phyloP scores from a whole-genome alignment of 352 stramenopile genomes.

The Phytopythium montanum region DNA sequence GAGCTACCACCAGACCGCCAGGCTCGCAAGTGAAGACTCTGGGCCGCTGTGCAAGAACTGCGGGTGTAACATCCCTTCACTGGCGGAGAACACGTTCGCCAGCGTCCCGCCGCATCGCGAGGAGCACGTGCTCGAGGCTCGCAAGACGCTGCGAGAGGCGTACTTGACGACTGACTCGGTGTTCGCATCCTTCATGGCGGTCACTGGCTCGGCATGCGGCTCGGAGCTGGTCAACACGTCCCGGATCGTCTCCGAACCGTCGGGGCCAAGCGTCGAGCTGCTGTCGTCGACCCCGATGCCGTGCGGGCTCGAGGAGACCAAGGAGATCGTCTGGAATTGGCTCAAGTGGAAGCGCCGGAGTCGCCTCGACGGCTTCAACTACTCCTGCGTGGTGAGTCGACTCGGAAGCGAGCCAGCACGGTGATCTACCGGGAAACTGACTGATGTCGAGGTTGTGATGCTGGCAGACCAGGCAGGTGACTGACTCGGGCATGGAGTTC shows the following conservation, averaged over 20 bases:
- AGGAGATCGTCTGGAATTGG: slow-evolving; percentile 3
- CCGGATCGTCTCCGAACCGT: background rate
- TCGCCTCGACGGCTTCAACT: background rate
- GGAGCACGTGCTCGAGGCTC: background rate
- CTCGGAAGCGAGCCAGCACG: background rate
- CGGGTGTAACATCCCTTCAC: background rate
- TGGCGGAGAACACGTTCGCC: background rate
- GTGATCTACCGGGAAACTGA: background rate
- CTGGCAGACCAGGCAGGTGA: background rate
- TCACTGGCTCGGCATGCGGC: background rate
- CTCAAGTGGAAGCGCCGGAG: background rate
- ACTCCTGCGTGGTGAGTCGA: background rate
- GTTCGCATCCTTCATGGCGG: background rate
- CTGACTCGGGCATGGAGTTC: background rate
- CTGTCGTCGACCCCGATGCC: background rate
- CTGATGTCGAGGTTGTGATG: background rate
- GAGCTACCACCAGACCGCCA: background rate
- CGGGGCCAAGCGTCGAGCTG: background rate
- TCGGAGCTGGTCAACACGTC: background rate
- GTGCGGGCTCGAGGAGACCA: background rate
- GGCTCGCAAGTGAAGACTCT: background rate
- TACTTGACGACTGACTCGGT: background rate
- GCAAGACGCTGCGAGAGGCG: background rate
- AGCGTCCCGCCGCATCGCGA: background rate
- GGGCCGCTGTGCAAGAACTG: background rate